phyloP scores from a whole-genome alignment of 257 asterid species.

The Haberlea rhodopensis region DNA sequence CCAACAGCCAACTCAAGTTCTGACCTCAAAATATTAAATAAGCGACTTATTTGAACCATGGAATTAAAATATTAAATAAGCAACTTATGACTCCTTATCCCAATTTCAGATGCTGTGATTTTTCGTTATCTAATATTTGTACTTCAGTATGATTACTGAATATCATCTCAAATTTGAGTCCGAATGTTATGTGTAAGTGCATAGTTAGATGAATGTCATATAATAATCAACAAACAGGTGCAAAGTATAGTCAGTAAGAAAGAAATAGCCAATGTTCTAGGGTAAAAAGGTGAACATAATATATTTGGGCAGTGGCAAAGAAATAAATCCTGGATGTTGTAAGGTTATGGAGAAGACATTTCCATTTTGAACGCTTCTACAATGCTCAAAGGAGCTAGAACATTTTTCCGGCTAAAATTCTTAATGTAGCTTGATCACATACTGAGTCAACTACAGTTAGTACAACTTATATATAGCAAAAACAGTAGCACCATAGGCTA shows the following conservation, averaged over 20 bases:
- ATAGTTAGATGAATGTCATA: too few relatives aligned
- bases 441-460: background rate
- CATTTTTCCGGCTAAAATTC: background rate
- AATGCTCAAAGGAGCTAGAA: background rate
- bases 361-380: background rate
- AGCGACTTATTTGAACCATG: constrained; percentile 1
- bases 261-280: too few relatives aligned
- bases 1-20: background rate
- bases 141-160: background rate
- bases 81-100: background rate
- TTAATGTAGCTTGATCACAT: background rate
- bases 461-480: background rate
- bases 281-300: too few relatives aligned
- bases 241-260: too few relatives aligned
- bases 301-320: too few relatives aligned
- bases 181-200: too few relatives aligned
- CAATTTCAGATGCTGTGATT: background rate
- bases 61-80: constrained; percentile 6
- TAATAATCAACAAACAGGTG: too few relatives aligned
- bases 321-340: too few relatives aligned
- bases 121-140: too few relatives aligned
- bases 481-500: background rate
- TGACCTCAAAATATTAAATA: too few relatives aligned
- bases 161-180: background rate
- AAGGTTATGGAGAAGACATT: background rate